phyloP scores from a whole-genome alignment of 2,329 filamentous ascomycete genomes.

The Fusarium floridanum region DNA sequence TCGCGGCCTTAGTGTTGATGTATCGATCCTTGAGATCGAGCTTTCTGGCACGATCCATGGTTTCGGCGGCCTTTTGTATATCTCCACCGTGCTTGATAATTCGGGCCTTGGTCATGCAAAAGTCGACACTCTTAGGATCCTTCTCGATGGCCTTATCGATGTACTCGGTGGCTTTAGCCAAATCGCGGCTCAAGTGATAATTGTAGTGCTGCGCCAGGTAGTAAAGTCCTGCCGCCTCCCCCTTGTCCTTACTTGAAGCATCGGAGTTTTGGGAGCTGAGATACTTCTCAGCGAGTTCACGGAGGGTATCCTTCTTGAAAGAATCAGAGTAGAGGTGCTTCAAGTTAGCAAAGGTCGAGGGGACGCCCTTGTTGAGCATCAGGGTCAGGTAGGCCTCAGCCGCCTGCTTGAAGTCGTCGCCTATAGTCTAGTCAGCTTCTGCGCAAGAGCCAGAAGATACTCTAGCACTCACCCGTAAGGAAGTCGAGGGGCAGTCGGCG shows the following conservation, averaged over 20 bases:
- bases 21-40: conserved; percentile 93
- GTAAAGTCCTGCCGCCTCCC: conserved; percentile 85
- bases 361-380: conserved; percentile 92
- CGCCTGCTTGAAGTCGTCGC: conserved; percentile 82
- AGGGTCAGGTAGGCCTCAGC: conserved; percentile 83
- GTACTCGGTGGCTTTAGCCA: conserved; percentile 83
- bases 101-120: conserved; percentile 93
- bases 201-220: conserved; percentile 98
- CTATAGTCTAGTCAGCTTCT: conserved; percentile 55
- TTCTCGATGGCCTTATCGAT: conserved; percentile 87
- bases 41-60: conserved; percentile 88
- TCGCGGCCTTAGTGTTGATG: conserved; percentile 98
- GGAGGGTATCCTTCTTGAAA: conserved; percentile 82
- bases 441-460: neutral
- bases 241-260: conserved; percentile 64
- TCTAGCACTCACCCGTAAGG: conserved; percentile 70
- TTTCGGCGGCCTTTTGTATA: conserved; percentile 80
- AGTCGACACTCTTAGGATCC: conserved; percentile 86
- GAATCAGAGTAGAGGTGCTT: conserved; percentile 89
- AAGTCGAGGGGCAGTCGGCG: conserved; percentile 91
- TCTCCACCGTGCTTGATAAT: conserved; percentile 94
- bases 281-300: conserved; percentile 83
- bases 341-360: conserved; percentile 95
- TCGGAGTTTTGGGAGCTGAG: conserved; percentile 70
- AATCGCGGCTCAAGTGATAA: conserved; percentile 87